These are phyloP conservation scores for Periconia sp. DNA, from an alignment of 2,329 filamentous ascomycete genomes.

Conservation along the genomic window DNA sequence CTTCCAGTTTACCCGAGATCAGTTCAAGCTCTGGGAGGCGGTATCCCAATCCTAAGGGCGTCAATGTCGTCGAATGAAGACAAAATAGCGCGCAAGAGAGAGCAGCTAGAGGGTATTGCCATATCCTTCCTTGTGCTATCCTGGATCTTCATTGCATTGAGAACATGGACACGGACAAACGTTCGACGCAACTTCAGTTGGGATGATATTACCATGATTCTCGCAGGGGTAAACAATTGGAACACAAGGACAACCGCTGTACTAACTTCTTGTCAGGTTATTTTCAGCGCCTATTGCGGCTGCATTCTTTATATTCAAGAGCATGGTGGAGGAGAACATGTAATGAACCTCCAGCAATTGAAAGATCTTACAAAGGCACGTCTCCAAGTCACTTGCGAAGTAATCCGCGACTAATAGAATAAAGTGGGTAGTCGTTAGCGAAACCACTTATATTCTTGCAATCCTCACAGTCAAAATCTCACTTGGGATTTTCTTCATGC, in stretches of 20 bases:
- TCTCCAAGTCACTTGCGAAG: background rate
- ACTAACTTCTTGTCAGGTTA: slow-evolving; percentile 22
- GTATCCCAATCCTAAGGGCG: background rate
- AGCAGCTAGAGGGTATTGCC: slow-evolving; percentile 25
- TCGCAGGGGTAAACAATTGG: slow-evolving; percentile 37
- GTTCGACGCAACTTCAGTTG: slow-evolving; percentile 46
- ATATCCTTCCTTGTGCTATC: slow-evolving; percentile 41
- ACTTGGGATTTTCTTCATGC: slow-evolving; percentile 48
- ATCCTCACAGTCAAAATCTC: slow-evolving; percentile 49
- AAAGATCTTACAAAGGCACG: slow-evolving; percentile 31
- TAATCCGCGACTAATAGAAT: slow-evolving; percentile 6
- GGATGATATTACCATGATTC: slow-evolving; percentile 47
- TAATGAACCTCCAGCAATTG: slow-evolving; percentile 24
- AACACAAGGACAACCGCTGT: background rate
- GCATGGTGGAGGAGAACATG: slow-evolving; percentile 37
- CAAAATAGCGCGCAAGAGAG: slow-evolving; percentile 19
- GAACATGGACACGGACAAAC: slow-evolving; percentile 44
- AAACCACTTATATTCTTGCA: slow-evolving; percentile 44
- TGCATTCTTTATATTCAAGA: slow-evolving; percentile 28
- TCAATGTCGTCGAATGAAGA: slow-evolving; percentile 24
- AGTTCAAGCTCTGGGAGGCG: background rate
- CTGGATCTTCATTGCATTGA: slow-evolving; percentile 43
- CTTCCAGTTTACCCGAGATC: background rate
- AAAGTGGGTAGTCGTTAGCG: slow-evolving; percentile 40
- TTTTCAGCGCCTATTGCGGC: slow-evolving; percentile 37